A percentile compares a stretch with the other conserved stretches of the same genome.
These are phyloP conservation scores for Gossypioides kirkii DNA, from an alignment of 345 rosid genomes.

Conservation along the genomic window DNA sequence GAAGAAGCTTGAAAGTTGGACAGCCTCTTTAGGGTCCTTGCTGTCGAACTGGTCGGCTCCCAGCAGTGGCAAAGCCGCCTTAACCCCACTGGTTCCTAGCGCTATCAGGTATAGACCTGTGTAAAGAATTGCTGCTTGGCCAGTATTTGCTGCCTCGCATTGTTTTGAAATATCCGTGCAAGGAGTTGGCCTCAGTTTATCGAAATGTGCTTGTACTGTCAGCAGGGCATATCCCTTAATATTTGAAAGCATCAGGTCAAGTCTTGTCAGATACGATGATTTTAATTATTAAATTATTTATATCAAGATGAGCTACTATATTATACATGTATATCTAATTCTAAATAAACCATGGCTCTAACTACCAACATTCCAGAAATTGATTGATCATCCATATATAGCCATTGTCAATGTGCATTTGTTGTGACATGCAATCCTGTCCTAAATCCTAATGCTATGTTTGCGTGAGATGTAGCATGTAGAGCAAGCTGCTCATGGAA, in stretches of 20 bases:
- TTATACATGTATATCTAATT: no score
- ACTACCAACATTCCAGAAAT: not conserved
- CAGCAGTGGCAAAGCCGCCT: conserved; percentile 46
- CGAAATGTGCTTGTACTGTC: conserved; percentile 48
- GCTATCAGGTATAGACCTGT: conserved; percentile 55
- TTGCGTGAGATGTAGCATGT: no score
- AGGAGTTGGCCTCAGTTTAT: conserved; percentile 44
- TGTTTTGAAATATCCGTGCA: conserved; percentile 36
- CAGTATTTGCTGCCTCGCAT: conserved; percentile 33
- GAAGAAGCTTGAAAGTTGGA: conserved; percentile 44
- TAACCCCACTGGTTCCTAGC: conserved; percentile 49
- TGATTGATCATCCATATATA: not conserved
- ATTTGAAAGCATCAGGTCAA: not conserved
- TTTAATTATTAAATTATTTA: not conserved
- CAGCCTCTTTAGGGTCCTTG: conserved; percentile 42
- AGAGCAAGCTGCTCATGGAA: no score
- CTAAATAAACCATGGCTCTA: not conserved
- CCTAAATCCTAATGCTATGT: no score
- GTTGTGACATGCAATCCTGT: no score
- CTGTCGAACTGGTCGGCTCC: conserved; percentile 64
- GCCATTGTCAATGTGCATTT: no score
- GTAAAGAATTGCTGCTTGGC: conserved; percentile 36
- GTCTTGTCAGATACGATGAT: not conserved
- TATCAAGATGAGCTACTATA: not conserved
- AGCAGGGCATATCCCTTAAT: conserved; percentile 47